phyloP scores from a whole-genome alignment of 163 green algal genomes.

The Scenedesmus sp. region DNA sequence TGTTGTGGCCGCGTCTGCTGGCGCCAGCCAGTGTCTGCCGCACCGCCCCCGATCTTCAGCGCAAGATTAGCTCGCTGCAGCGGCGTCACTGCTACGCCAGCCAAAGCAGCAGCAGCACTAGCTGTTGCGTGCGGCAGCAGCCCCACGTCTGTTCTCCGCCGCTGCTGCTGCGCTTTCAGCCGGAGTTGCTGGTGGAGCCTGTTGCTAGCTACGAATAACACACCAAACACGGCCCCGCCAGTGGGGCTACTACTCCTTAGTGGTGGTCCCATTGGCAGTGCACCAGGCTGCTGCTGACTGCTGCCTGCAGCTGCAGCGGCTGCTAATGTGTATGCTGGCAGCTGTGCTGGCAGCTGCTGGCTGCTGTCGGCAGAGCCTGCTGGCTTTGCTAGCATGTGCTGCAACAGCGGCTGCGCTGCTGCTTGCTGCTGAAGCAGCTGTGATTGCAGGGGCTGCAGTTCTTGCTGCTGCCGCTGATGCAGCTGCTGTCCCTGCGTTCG shows the following conservation, averaged over 20 bases:
- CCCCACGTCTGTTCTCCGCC: background rate
- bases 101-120: background rate
- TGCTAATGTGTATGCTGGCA: background rate
- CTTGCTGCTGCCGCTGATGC: background rate
- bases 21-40: background rate
- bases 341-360: background rate
- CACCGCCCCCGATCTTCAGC: background rate
- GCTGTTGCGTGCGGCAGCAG: background rate
- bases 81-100: background rate
- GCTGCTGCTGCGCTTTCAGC: background rate
- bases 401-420: background rate
- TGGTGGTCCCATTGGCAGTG: background rate
- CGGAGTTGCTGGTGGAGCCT: conserved; percentile 2
- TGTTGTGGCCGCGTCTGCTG: conserved; percentile 5
- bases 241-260: background rate
- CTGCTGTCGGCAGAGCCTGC: too few relatives aligned
- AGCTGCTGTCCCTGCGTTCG: background rate
- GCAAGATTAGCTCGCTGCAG: background rate
- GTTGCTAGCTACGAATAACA: conserved; percentile 19
- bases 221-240: background rate
- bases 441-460: background rate
- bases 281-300: background rate
- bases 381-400: background rate
- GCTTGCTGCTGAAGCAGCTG: background rate
- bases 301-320: background rate